Conservation (phyloP, 2,329 filamentous ascomycete genomes). For the Neonectria faginata region DNA sequence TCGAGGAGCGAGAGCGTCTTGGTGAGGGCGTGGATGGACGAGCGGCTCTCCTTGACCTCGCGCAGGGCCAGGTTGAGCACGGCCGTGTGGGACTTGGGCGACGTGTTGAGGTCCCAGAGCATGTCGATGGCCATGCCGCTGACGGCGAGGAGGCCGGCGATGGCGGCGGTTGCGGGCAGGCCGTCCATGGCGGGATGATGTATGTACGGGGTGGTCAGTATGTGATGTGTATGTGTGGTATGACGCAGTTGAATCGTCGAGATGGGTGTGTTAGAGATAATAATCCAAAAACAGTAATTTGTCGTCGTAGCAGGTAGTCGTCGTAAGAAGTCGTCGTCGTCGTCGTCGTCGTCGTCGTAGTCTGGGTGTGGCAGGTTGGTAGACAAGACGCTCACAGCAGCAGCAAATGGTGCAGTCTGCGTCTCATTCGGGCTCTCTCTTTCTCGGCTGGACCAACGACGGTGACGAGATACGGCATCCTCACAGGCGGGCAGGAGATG, state of each 20-base stretch:
- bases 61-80: constrained; percentile 49
- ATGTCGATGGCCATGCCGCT: constrained; percentile 50
- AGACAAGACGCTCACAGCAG: constrained; percentile 1
- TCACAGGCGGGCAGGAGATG: background rate
- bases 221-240: background rate
- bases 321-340: background rate
- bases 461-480: constrained; percentile 14
- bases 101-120: constrained; percentile 51
- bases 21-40: constrained; percentile 52
- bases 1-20: constrained; percentile 52
- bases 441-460: background rate
- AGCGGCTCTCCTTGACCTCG: constrained; percentile 53
- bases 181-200: constrained; percentile 31
- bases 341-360: background rate
- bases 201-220: background rate
- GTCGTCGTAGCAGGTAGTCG: background rate
- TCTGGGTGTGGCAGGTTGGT: background rate
- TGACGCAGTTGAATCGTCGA: background rate
- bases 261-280: background rate
- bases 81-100: constrained; percentile 44
- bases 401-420: background rate
- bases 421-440: constrained; percentile 4
- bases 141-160: constrained; percentile 52
- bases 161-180: constrained; percentile 52
- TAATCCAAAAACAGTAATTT: background rate